Evolutionary conservation across 2,329 filamentous ascomycete species (phyloP), one percentile per base, ranked within the genome.

Genomic region (Aciculosporium take): DNA sequence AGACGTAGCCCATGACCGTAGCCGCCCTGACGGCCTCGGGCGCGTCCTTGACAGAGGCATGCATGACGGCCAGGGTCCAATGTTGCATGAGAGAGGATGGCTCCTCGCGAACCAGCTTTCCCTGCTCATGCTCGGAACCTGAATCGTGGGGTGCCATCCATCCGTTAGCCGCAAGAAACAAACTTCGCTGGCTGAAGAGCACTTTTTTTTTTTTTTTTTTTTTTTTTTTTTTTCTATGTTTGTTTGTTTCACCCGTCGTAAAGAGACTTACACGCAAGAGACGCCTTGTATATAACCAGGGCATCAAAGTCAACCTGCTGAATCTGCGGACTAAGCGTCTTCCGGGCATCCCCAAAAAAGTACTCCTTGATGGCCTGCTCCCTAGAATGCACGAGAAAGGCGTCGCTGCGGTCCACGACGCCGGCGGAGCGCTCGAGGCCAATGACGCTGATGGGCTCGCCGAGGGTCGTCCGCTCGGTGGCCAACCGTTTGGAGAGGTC

Each of bases 1-100:
- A 95, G 24, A 95, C 73, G 55, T 94, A 98, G 0, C 91, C 91
- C 72, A 93, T 82, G 24, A 96, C 79, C 42, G 81, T 82, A 7
- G 87, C 79, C 51, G 88, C 81, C 10, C 85, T 74, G 34, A 96
- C 79, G 1, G 76, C 72, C 37, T 84, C 78, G 6, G 81, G 72
- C 1, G 73, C 65, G 46, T 91, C 86, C 36, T 74, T 78, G 0
- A 74, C 62, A 2, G 75, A 71, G 35, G 83, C 86, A 55, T 87
- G 79, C 60, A 93, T 86, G 40, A 98, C 79, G 0, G 89, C 86
- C 7, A 96, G 66, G 1, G 94, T 72, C 56, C 81, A 84, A 54
- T 94, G 87, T 47, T 85, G 74, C 62, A 96, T 77, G 20, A 73
- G 67, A 1, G 75, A 64, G 1, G 76, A 76, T 0, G 81, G 77